Evolutionary conservation across 2,329 filamentous ascomycete species (phyloP).

Genomic region (Ophiostoma perfectum): DNA sequence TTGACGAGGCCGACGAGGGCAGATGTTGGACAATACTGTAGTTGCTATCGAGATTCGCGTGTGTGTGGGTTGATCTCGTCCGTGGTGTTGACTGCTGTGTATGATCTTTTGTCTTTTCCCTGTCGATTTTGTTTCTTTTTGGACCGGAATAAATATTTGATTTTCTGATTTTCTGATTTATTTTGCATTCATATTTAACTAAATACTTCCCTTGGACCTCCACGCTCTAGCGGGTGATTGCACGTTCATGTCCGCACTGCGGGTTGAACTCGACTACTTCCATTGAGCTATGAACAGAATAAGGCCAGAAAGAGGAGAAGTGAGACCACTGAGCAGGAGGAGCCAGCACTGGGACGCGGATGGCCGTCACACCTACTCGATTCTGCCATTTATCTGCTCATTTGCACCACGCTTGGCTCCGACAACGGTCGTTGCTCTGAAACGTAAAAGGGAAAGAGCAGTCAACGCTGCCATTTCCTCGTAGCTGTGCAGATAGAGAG

Average conservation of each 20-base stretch:
- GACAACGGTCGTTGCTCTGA: neutral
- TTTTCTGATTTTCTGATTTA: neutral
- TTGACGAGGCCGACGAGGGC: neutral
- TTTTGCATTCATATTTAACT: neutral
- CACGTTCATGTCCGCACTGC: neutral
- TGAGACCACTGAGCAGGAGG: neutral
- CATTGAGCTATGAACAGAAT: neutral
- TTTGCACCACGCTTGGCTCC: conserved; percentile 6
- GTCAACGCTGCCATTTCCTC: neutral
- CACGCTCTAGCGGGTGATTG: conserved; percentile 7
- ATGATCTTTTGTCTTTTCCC: too few relatives aligned
- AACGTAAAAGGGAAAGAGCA: neutral
- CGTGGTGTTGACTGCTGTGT: too few relatives aligned
- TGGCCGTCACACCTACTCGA: neutral
- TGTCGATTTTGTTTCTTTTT: too few relatives aligned
- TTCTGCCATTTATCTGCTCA: neutral
- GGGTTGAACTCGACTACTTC: neutral
- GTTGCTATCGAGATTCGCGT: too few relatives aligned
- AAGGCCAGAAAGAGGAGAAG: conserved; percentile 13
- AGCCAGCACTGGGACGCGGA: too few relatives aligned
- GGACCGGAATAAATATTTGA: too few relatives aligned
- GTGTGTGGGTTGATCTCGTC: too few relatives aligned
- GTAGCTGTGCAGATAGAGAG: neutral
- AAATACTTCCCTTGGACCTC: neutral
- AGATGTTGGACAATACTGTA: neutral